phyloP scores from a whole-genome alignment of 2,329 filamentous ascomycete genomes.

The Hansfordia pulvinata region DNA sequence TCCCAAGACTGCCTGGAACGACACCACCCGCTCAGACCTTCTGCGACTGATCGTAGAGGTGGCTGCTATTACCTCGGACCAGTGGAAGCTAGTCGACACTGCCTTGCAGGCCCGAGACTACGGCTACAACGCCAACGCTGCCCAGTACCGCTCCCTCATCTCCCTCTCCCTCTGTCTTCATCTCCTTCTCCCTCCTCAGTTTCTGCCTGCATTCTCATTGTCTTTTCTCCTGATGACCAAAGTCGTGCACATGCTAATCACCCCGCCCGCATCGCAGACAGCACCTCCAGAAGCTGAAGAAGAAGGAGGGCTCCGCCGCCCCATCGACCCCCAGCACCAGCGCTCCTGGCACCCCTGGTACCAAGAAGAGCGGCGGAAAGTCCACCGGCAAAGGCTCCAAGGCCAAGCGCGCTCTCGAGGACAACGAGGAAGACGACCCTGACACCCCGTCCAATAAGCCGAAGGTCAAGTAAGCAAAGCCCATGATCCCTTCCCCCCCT shows the following conservation, averaged over 20 bases:
- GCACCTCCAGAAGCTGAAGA: conserved; percentile 30
- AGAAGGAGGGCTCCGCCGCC: conserved; percentile 19
- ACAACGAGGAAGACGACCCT: not conserved
- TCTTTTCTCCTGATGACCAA: not conserved
- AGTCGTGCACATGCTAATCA: conserved; percentile 4
- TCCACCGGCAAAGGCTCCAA: too few species aligned
- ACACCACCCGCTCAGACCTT: conserved; percentile 22
- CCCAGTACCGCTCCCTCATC: conserved; percentile 19
- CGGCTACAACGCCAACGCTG: conserved; percentile 22
- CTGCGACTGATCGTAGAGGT: conserved; percentile 22
- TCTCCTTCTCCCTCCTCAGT: not conserved
- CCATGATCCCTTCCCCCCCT: not conserved
- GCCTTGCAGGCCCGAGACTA: conserved; percentile 21
- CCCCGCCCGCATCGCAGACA: conserved; percentile 20
- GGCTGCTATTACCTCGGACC: conserved; percentile 18
- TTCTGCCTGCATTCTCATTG: conserved; percentile 7
- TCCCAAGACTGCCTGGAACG: conserved; percentile 13
- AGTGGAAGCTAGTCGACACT: conserved; percentile 17
- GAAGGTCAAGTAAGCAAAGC: not conserved
- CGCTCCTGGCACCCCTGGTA: conserved; percentile 19
- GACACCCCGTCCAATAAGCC: conserved; percentile 1
- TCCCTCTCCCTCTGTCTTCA: conserved; percentile 1
- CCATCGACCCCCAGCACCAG: conserved; percentile 36
- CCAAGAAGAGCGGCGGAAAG: conserved; percentile 2
- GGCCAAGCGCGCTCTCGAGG: not conserved